phyloP scores from a whole-genome alignment of 1,284 basidiomycete genomes.

The Chondrostereum purpureum region DNA sequence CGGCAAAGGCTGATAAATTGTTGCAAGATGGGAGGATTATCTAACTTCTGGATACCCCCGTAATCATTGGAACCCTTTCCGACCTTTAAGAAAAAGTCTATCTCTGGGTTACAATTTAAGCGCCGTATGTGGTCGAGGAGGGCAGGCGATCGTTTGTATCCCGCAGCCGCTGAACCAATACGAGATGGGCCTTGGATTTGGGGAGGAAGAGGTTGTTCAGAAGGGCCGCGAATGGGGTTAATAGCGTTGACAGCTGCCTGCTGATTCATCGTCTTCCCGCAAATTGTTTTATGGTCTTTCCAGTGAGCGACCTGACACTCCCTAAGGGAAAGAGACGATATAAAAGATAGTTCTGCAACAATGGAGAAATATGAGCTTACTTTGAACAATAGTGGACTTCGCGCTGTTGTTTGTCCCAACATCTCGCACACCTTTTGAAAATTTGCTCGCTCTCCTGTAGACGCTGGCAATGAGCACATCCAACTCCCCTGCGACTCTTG shows the following conservation, averaged over 20 bases:
- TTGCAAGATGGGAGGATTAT: background rate
- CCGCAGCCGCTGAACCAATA: background rate
- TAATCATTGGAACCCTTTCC: background rate
- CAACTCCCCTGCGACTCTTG: background rate
- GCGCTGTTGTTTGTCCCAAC: constrained; percentile 8
- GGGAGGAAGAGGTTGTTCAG: no score
- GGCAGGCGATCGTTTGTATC: constrained; percentile 2
- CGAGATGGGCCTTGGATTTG: background rate
- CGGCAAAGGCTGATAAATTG: background rate
- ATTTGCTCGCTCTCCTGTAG: constrained; percentile 4
- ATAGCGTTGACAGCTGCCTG: background rate
- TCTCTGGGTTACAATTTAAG: constrained; percentile 1
- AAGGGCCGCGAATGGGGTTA: background rate
- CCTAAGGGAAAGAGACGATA: background rate
- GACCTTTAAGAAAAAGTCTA: constrained; percentile 4
- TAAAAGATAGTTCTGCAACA: background rate
- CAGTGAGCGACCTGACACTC: background rate
- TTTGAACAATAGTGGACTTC: constrained; percentile 12
- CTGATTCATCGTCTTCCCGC: background rate
- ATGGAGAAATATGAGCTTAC: constrained; percentile 2
- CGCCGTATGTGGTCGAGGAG: constrained; percentile 4
- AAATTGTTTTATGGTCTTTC: background rate
- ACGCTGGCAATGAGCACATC: constrained; percentile 6
- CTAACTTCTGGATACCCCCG: background rate
- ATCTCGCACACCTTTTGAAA: constrained; percentile 6